phyloP scores from a whole-genome alignment of 2,329 filamentous ascomycete genomes.

The Xylaria sp. region DNA sequence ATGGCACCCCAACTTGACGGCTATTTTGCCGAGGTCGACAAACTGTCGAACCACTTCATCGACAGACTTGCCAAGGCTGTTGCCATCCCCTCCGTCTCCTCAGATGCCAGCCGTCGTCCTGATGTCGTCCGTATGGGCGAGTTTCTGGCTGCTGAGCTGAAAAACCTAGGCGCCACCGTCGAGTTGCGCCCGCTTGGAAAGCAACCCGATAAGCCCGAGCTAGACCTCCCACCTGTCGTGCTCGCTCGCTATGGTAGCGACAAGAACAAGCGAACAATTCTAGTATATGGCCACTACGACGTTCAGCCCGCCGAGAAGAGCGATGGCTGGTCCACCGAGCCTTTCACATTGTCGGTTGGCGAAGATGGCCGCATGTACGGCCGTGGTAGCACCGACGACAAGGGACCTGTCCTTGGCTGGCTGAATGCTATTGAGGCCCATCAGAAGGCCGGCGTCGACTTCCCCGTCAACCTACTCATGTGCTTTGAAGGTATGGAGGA shows the following conservation, averaged over 20 bases:
- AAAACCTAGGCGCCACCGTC: conserved; percentile 83
- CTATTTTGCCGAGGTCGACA: conserved; percentile 93
- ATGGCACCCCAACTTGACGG: conserved; percentile 93
- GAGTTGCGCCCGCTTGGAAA: conserved; percentile 88
- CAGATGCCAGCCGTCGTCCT: conserved; percentile 85
- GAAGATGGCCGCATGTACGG: conserved; percentile 96
- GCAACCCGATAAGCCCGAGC: conserved; percentile 88
- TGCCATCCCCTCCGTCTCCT: conserved; percentile 93
- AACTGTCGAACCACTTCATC: conserved; percentile 82
- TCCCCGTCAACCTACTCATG: conserved; percentile 98
- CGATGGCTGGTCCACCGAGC: conserved; percentile 96
- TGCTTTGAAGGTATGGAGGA: conserved; percentile 99
- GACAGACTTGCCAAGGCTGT: conserved; percentile 91
- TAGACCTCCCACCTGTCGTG: conserved; percentile 92
- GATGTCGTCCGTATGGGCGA: conserved; percentile 98
- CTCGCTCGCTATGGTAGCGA: conserved; percentile 93
- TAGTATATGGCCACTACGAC: conserved; percentile 99
- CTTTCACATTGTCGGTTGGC: conserved; percentile 88
- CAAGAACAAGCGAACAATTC: conserved; percentile 90
- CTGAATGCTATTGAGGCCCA: conserved; percentile 98
- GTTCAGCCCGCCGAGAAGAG: conserved; percentile 94
- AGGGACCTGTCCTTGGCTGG: conserved; percentile 97
- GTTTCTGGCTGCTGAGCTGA: conserved; percentile 86
- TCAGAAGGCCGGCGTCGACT: conserved; percentile 91
- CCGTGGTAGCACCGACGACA: conserved; percentile 95